A percentile compares a stretch with the other conserved stretches of the same genome.
Evolutionary conservation across 2,329 filamentous ascomycete genomes (phyloP).

Genomic region (Setomelanomma holmii): DNA sequence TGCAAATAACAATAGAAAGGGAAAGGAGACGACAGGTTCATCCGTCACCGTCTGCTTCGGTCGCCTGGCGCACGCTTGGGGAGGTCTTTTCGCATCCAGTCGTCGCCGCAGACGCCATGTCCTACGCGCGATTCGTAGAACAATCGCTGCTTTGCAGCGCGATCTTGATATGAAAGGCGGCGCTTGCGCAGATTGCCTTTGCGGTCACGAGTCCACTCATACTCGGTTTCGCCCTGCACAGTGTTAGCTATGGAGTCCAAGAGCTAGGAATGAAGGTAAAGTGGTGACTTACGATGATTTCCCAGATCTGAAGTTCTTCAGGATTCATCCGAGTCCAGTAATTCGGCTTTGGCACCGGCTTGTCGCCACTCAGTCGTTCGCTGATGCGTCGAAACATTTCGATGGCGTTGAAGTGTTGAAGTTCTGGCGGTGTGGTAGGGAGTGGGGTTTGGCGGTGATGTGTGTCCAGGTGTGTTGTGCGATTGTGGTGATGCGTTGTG

Average conservation of each 20-base stretch:
- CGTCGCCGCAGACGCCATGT: slow-evolving; percentile 28
- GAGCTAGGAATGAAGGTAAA: background rate
- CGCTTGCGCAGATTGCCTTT: slow-evolving; percentile 23
- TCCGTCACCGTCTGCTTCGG: too few species aligned
- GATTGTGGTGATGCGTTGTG: background rate
- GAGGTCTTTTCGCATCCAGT: slow-evolving; percentile 31
- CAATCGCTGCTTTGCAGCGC: slow-evolving; percentile 17
- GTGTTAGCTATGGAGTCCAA: slow-evolving; percentile 2
- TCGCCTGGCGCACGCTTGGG: slow-evolving; percentile 11
- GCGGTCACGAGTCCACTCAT: slow-evolving; percentile 13
- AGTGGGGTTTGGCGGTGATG: background rate
- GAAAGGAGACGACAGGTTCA: background rate
- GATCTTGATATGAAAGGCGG: slow-evolving; percentile 16
- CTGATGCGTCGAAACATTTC: slow-evolving; percentile 14
- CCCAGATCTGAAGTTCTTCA: slow-evolving; percentile 23
- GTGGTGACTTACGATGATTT: slow-evolving; percentile 22
- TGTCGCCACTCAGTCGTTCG: slow-evolving; percentile 21
- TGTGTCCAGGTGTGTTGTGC: background rate
- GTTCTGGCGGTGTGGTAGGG: background rate
- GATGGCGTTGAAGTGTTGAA: background rate
- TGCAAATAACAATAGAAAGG: slow-evolving; percentile 6
- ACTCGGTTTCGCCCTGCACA: slow-evolving; percentile 23
- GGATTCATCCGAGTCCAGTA: slow-evolving; percentile 31
- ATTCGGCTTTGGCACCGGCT: slow-evolving; percentile 21
- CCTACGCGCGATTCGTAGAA: slow-evolving; percentile 29